Conservation (phyloP, 768 basidiomycete genomes). For the Rubroboletus satanas region DNA sequence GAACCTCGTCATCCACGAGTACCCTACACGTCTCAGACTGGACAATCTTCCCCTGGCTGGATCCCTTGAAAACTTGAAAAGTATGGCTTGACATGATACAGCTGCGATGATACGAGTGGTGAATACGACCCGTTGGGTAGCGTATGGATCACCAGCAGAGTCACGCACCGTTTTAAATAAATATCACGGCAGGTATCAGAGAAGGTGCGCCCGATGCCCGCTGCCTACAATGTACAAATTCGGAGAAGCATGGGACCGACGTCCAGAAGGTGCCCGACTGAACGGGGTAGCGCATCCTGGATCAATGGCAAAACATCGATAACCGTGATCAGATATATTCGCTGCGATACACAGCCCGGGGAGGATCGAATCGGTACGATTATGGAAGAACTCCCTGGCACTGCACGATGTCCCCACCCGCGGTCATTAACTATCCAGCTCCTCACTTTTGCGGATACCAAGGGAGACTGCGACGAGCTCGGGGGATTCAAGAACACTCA, state of each 20-base stretch:
- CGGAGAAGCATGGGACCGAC: background rate
- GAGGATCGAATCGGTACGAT: background rate
- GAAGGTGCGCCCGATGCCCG: background rate
- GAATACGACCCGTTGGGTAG: background rate
- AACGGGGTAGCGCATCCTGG: background rate
- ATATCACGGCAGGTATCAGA: background rate
- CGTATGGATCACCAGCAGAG: background rate
- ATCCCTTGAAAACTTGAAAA: conserved; percentile 25
- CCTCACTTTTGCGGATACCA: background rate
- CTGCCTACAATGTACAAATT: background rate
- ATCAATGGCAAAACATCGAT: no score
- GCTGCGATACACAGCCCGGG: background rate
- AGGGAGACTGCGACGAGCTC: background rate
- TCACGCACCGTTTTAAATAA: background rate
- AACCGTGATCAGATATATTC: background rate
- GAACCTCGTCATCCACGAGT: conserved; percentile 1
- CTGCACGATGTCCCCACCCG: background rate
- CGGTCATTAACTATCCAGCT: background rate
- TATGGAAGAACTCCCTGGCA: background rate
- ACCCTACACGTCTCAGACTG: background rate
- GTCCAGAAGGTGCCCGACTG: background rate
- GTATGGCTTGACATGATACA: conserved; percentile 8
- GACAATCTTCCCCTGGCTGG: background rate
- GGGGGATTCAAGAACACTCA: background rate
- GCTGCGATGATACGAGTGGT: background rate